Evolutionary conservation across 108 stramenopile genomes (phyloP).

Genomic region (Nitzschia sp.): DNA sequence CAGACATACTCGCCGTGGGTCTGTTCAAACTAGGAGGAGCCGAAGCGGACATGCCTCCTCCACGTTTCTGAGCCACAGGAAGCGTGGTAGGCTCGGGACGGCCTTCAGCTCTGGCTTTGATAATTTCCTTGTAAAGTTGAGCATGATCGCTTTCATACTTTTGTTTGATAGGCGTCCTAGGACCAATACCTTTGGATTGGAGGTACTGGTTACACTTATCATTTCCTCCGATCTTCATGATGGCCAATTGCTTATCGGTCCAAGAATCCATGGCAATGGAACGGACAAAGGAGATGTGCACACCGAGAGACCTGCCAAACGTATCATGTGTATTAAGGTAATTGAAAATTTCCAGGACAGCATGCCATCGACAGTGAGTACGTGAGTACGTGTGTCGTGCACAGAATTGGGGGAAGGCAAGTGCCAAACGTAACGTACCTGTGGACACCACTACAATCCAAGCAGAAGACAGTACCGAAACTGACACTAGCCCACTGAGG

Average conservation of each 20-base stretch:
- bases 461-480: slow-evolving; percentile 95
- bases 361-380: too few species aligned
- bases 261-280: slow-evolving; percentile 98
- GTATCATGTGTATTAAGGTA: too few species aligned
- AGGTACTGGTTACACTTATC: slow-evolving; percentile 69
- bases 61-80: slow-evolving; percentile 33
- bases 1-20: slow-evolving; percentile 25
- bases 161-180: slow-evolving; percentile 66
- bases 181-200: slow-evolving; percentile 57
- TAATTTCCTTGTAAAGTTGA: slow-evolving; percentile 79
- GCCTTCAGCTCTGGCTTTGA: slow-evolving; percentile 83
- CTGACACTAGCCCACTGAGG: slow-evolving; percentile 96
- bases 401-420: too few species aligned
- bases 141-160: slow-evolving; percentile 84
- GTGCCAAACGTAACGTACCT: slow-evolving; percentile 61
- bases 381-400: too few species aligned
- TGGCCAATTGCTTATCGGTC: slow-evolving; percentile 73
- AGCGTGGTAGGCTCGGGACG: slow-evolving; percentile 76
- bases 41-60: slow-evolving; percentile 17
- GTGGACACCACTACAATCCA: slow-evolving; percentile 97
- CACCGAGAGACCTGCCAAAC: slow-evolving; percentile 92
- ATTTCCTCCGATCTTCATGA: slow-evolving; percentile 86
- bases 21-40: slow-evolving; percentile 24
- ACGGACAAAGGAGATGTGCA: slow-evolving; percentile 96
- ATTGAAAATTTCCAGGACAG: too few species aligned